phyloP scores from a whole-genome alignment of 2,329 filamentous ascomycete species.

The Neurospora sp. region DNA sequence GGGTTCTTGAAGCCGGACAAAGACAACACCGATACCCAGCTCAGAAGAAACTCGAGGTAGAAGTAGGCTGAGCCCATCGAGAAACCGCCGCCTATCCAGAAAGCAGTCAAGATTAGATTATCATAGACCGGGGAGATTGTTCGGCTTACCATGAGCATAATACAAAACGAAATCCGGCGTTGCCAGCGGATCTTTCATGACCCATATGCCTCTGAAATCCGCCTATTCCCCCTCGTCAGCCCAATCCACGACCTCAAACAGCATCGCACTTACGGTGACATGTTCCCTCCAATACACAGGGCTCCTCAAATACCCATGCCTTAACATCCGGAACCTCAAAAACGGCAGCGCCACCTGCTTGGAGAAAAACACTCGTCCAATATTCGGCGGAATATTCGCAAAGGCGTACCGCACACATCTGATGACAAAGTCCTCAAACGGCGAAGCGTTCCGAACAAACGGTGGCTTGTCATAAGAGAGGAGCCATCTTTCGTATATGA shows the following conservation, averaged over 20 bases:
- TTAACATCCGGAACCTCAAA: constrained; percentile 62
- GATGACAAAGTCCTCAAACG: constrained; percentile 70
- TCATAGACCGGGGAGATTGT: constrained; percentile 6
- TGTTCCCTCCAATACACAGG: constrained; percentile 55
- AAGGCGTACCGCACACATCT: constrained; percentile 73
- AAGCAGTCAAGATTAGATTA: not conserved
- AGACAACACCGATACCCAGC: constrained; percentile 58
- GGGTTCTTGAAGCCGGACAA: constrained; percentile 62
- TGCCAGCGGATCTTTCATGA: constrained; percentile 48
- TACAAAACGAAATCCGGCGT: constrained; percentile 71
- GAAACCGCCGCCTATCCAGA: constrained; percentile 62
- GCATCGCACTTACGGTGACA: constrained; percentile 30
- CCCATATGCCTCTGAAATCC: constrained; percentile 58
- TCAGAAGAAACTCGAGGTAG: constrained; percentile 74
- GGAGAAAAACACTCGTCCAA: constrained; percentile 70
- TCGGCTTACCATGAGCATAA: constrained; percentile 60
- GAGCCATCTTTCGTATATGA: constrained; percentile 49
- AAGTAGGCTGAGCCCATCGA: constrained; percentile 75
- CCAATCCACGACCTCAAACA: not conserved
- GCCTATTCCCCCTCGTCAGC: constrained; percentile 23
- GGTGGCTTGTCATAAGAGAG: constrained; percentile 34
- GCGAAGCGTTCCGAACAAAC: constrained; percentile 59
- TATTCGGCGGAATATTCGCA: constrained; percentile 54
- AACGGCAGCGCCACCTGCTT: constrained; percentile 66
- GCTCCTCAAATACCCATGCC: constrained; percentile 55